Percentiles rank a stretch among this genome's conserved stretches.
Conservation (phyloP, 2,329 filamentous ascomycete species). For the Fonsecaea nubica region DNA sequence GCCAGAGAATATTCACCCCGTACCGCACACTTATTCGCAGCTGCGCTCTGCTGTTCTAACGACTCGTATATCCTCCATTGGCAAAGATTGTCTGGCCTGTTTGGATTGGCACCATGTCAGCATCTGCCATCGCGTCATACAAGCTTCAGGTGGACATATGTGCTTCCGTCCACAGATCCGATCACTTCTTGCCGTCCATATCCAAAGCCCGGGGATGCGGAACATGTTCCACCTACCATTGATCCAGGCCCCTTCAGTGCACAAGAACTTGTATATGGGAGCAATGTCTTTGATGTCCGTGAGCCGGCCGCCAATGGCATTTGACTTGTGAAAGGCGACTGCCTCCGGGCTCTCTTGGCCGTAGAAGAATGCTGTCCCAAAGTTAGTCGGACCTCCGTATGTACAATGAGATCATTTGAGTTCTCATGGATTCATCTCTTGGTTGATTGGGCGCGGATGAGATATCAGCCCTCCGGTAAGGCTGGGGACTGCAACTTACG, state of each 20-base stretch:
- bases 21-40: background rate
- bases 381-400: background rate
- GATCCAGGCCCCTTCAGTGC: conserved; percentile 55
- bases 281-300: conserved; percentile 55
- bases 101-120: background rate
- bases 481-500: conserved; percentile 4
- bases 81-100: conserved; percentile 51
- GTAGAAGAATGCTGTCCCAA: conserved; percentile 52
- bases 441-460: background rate
- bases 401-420: background rate
- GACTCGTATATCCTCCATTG: conserved; percentile 58
- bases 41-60: conserved; percentile 38
- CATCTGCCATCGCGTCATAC: background rate
- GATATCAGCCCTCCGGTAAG: background rate
- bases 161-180: background rate
- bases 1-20: too few relatives aligned
- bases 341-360: conserved; percentile 52
- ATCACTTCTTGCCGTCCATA: background rate
- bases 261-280: conserved; percentile 54
- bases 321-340: conserved; percentile 55
- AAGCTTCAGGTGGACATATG: background rate
- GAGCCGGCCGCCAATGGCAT: conserved; percentile 51
- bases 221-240: conserved; percentile 45
- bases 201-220: background rate
- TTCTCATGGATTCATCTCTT: background rate